Percentiles rank a stretch among this genome's conserved stretches.
Conservation (phyloP, 2,329 filamentous ascomycete genomes). For the Fusarium brachygibbosum region DNA sequence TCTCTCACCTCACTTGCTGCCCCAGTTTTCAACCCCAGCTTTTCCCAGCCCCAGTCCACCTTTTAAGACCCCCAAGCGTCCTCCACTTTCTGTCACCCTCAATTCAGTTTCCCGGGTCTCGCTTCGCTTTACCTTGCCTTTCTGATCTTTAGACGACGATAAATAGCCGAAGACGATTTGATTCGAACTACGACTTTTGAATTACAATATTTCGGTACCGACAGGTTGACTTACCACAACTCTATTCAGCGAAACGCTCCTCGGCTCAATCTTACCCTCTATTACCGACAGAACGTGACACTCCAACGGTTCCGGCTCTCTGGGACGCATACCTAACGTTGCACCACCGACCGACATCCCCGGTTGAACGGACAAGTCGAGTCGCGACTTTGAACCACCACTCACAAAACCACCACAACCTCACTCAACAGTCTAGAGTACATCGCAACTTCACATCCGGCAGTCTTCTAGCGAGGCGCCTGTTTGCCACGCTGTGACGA, state of each 20-base stretch:
- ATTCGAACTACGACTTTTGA: not conserved
- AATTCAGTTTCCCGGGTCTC: slow-evolving; percentile 19
- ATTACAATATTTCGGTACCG: not conserved
- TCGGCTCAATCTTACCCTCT: not conserved
- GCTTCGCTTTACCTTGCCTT: slow-evolving; percentile 16
- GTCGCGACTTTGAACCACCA: slow-evolving; percentile 1
- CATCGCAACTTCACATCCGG: not conserved
- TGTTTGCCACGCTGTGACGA: slow-evolving; percentile 42
- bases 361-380: slow-evolving; percentile 18
- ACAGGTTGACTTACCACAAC: not conserved
- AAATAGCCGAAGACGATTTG: slow-evolving; percentile 14
- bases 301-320: slow-evolving; percentile 20
- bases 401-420: not conserved
- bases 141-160: slow-evolving; percentile 27
- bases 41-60: slow-evolving; percentile 28
- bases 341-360: slow-evolving; percentile 33
- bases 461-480: slow-evolving; percentile 42
- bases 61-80: slow-evolving; percentile 24
- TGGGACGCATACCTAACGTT: slow-evolving; percentile 26
- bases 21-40: slow-evolving; percentile 44
- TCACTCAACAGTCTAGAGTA: not conserved
- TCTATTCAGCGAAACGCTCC: not conserved
- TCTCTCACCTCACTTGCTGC: slow-evolving; percentile 20
- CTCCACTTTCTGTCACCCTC: slow-evolving; percentile 35
- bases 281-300: slow-evolving; percentile 1